A percentile compares a stretch with the other conserved stretches of the same genome.
These are phyloP conservation scores for Saturnispora besseyi DNA, from an alignment of 805 yeast species.

Conservation along the genomic window DNA sequence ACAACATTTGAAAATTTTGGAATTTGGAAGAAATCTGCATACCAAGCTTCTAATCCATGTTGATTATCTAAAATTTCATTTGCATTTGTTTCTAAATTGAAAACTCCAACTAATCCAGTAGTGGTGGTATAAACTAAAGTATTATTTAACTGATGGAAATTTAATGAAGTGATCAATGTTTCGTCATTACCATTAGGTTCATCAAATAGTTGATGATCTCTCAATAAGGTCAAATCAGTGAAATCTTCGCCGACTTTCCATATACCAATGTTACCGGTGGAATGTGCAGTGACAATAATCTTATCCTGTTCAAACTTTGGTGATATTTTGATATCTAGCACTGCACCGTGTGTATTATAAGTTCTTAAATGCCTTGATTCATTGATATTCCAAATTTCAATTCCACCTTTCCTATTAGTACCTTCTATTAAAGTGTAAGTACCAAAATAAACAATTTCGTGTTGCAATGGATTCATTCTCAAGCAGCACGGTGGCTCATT, in stretches of 20 bases:
- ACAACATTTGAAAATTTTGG: conserved; percentile 48
- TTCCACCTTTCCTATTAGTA: conserved; percentile 56
- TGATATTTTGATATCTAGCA: conserved; percentile 66
- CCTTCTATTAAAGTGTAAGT: conserved; percentile 66
- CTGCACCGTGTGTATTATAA: conserved; percentile 44
- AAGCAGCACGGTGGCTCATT: conserved; percentile 79
- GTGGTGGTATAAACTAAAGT: conserved; percentile 54
- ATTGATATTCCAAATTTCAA: conserved; percentile 31
- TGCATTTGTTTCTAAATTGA: conserved; percentile 20
- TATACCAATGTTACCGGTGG: conserved; percentile 62
- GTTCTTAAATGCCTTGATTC: conserved; percentile 11
- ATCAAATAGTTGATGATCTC: conserved; percentile 40
- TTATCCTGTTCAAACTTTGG: conserved; percentile 31
- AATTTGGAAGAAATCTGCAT: conserved; percentile 57
- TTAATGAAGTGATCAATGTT: conserved; percentile 53
- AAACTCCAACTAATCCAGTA: conserved; percentile 46
- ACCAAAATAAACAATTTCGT: conserved; percentile 51
- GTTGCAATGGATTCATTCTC: conserved; percentile 45
- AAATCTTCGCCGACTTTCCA: conserved; percentile 41
- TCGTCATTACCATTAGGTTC: conserved; percentile 20
- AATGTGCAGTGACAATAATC: conserved; percentile 57
- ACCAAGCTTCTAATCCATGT: conserved; percentile 86
- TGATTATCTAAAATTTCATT: conserved; percentile 23
- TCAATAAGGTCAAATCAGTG: conserved; percentile 17
- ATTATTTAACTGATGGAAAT: conserved; percentile 39